Evolutionary conservation across 345 rosid species (phyloP).

Genomic region (Brassica carinata): DNA sequence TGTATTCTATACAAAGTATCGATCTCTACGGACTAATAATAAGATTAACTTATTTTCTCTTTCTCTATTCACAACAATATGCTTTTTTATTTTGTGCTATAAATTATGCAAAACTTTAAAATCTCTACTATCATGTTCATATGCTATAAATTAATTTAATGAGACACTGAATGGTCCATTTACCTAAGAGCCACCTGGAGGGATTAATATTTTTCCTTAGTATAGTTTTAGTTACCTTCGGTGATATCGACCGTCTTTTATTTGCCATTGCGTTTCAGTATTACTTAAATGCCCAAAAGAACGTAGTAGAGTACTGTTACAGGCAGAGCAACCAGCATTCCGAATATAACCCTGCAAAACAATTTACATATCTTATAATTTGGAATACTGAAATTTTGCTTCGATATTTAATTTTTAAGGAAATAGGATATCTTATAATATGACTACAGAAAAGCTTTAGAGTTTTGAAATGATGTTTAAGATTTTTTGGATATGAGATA

Average conservation of each 20-base stretch:
- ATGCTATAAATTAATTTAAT: background rate
- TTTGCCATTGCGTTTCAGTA: background rate
- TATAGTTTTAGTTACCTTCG: background rate
- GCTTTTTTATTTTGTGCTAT: no score
- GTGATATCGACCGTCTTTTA: constrained; percentile 21
- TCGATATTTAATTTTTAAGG: background rate
- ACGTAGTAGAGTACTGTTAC: constrained; percentile 49
- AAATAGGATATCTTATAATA: background rate
- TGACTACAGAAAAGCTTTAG: background rate
- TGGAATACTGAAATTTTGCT: background rate
- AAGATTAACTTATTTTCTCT: no score
- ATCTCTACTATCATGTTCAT: background rate
- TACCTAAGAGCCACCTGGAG: background rate
- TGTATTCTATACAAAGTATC: no score
- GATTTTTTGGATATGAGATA: background rate
- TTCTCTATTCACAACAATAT: no score
- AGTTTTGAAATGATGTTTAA: constrained; percentile 7
- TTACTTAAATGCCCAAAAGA: constrained; percentile 44
- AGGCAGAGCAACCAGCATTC: constrained; percentile 56
- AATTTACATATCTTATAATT: background rate
- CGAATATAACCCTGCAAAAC: constrained; percentile 50
- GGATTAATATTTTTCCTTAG: constrained; percentile 6
- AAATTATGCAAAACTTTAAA: no score
- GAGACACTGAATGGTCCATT: background rate
- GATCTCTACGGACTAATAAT: no score